Evolutionary conservation across 176 grass and related monocot species (phyloP), one percentile per base, ranked within the genome.

Genomic region (Triticum urartu): DNA sequence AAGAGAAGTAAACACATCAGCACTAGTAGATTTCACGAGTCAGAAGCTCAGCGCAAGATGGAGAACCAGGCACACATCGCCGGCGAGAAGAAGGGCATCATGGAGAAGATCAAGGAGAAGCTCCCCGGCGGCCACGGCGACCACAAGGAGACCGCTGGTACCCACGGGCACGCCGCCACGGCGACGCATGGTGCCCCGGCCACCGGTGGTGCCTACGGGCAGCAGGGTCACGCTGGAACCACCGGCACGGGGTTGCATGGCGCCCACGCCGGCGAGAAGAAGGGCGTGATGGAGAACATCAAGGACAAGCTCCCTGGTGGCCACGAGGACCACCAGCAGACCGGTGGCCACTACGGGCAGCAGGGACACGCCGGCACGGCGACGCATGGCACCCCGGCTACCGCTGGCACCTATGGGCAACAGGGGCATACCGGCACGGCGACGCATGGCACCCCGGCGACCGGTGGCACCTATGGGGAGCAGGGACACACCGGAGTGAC

Each of bases 101-200:
- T 88, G 82, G 85, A 94, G 5, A 94, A 94, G 88, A 86, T 94
- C 48, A 92, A 86, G 85, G 90, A 90, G 85, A 95, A 95, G 78
- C 32, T 95, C 7, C 93, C 90, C 0, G 90, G 87, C 1, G 71
- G 68, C 28, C 43, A 90, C 60, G 45, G 4, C 0, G 45, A 48
- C 45, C 45, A 48, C 45, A 14, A 48, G 45, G 3, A 48, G 45
- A 48, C 45, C 45, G 45, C 45, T 48, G 45, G 12, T 1, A 5
- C 45, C 45, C 45, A 48, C 12, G 45, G 45, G 45, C 45, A 48
- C 4, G 45, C 45, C 45, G 12, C 3, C 45, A 48, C 45, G 45
- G 45, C 3, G 45, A 48, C 45, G 45, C 45, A 48, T 5, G 45
- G 12, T 0, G 45, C 45, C 45, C 45, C 45, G 45, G 45, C 45